Conservation (phyloP, 2,329 filamentous ascomycete species). For the Aureobasidium zeae region DNA sequence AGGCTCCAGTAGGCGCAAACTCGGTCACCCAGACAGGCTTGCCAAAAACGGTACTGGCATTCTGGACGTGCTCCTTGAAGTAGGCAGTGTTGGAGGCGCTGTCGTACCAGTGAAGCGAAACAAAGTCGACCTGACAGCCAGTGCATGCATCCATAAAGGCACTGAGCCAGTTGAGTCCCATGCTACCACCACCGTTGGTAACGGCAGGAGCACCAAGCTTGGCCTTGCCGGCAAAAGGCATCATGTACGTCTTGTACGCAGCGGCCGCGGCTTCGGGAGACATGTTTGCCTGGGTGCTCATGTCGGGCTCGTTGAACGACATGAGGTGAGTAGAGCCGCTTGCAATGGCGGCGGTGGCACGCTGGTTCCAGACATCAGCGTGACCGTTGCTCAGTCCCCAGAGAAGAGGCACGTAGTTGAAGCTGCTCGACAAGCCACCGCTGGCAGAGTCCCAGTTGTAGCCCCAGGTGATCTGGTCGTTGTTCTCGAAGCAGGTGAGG, state of each 20-base stretch:
- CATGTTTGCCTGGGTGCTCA: slow-evolving; percentile 50
- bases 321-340: slow-evolving; percentile 50
- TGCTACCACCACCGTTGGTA: slow-evolving; percentile 48
- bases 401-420: slow-evolving; percentile 59
- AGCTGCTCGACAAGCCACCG: slow-evolving; percentile 31
- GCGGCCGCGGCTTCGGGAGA: slow-evolving; percentile 43
- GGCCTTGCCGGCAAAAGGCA: slow-evolving; percentile 45
- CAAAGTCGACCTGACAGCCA: slow-evolving; percentile 50
- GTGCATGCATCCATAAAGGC: slow-evolving; percentile 46
- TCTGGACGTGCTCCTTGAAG: slow-evolving; percentile 47
- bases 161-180: slow-evolving; percentile 49
- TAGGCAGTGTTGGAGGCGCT: slow-evolving; percentile 34
- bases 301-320: slow-evolving; percentile 66
- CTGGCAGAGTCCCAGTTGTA: slow-evolving; percentile 58
- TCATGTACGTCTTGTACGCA: slow-evolving; percentile 47
- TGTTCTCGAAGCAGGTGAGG: slow-evolving; percentile 41
- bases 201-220: slow-evolving; percentile 52
- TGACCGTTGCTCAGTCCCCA: slow-evolving; percentile 40
- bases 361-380: slow-evolving; percentile 42
- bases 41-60: slow-evolving; percentile 31
- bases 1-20: slow-evolving; percentile 46
- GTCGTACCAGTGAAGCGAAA: slow-evolving; percentile 57
- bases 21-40: slow-evolving; percentile 54
- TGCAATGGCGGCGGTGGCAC: slow-evolving; percentile 44
- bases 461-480: slow-evolving; percentile 46